phyloP scores from a whole-genome alignment of 306 rosid species.

The Prinsepia uniflora region DNA sequence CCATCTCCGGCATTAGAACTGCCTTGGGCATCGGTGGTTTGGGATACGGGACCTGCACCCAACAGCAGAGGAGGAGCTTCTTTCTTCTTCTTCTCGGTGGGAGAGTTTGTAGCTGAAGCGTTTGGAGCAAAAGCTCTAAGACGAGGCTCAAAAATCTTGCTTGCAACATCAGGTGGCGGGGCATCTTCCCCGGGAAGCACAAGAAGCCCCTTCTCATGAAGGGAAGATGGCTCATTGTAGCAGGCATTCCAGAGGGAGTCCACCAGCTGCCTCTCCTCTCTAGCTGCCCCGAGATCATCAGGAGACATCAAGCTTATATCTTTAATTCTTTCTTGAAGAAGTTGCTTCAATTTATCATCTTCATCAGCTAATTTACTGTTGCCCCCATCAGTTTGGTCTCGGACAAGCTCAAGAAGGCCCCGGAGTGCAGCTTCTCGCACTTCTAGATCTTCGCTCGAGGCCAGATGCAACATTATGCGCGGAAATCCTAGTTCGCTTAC shows the following conservation, averaged over 20 bases:
- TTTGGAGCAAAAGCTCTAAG: conserved; percentile 60
- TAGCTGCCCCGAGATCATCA: conserved; percentile 71
- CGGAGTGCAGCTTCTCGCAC: conserved; percentile 89
- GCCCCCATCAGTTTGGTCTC: conserved; percentile 26
- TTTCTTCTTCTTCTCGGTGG: conserved; percentile 49
- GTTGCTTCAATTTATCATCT: conserved; percentile 58
- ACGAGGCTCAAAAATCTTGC: conserved; percentile 75
- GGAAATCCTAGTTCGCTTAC: conserved; percentile 69
- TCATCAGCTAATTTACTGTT: conserved; percentile 37
- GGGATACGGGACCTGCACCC: conserved; percentile 51
- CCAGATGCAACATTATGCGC: conserved; percentile 65
- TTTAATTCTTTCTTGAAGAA: conserved; percentile 70
- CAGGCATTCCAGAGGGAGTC: conserved; percentile 71
- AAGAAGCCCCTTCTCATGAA: conserved; percentile 74
- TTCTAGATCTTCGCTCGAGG: conserved; percentile 60
- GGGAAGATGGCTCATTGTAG: conserved; percentile 63
- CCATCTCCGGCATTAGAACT: conserved; percentile 26
- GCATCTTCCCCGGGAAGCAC: conserved; percentile 79
- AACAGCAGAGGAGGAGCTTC: conserved; percentile 58
- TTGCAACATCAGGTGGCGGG: conserved; percentile 71
- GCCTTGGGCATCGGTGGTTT: conserved; percentile 25
- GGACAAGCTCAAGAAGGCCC: conserved; percentile 62
- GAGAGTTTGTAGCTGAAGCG: conserved; percentile 33
- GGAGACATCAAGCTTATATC: conserved; percentile 56
- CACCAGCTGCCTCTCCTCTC: conserved; percentile 79